Evolutionary conservation across 352 stramenopile species (phyloP).

Genomic region (Globisporangium alternatum): DNA sequence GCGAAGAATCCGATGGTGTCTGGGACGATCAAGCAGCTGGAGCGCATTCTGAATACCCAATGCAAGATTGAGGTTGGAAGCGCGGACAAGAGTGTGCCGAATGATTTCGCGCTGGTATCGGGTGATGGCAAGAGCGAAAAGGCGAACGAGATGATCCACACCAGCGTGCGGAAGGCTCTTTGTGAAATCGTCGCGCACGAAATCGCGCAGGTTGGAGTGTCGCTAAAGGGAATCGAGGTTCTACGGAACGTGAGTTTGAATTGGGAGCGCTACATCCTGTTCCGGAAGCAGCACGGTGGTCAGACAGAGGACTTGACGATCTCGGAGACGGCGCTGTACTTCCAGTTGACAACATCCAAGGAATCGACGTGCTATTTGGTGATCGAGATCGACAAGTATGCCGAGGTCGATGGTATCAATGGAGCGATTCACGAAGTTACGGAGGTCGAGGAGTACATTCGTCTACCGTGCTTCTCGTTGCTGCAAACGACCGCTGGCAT

Average conservation of each 20-base stretch:
- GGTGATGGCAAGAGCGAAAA: slow-evolving; percentile 73
- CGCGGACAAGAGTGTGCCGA: slow-evolving; percentile 36
- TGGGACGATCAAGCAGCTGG: slow-evolving; percentile 52
- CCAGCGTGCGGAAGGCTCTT: slow-evolving; percentile 64
- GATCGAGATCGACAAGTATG: slow-evolving; percentile 84
- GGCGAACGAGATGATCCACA: slow-evolving; percentile 66
- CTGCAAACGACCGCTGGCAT: slow-evolving; percentile 67
- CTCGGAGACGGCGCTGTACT: slow-evolving; percentile 79
- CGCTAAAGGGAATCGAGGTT: slow-evolving; percentile 79
- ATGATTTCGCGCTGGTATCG: slow-evolving; percentile 70
- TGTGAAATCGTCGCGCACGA: slow-evolving; percentile 85
- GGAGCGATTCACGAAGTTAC: slow-evolving; percentile 45
- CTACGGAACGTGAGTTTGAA: slow-evolving; percentile 76
- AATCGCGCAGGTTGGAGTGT: slow-evolving; percentile 68
- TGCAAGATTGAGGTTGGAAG: slow-evolving; percentile 75
- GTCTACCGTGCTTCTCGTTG: slow-evolving; percentile 78
- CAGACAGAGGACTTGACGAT: slow-evolving; percentile 80
- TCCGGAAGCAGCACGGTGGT: slow-evolving; percentile 75
- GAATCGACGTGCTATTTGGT: slow-evolving; percentile 83
- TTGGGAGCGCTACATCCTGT: slow-evolving; percentile 84
- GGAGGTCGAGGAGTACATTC: slow-evolving; percentile 64
- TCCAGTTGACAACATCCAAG: slow-evolving; percentile 81
- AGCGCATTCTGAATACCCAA: slow-evolving; percentile 71
- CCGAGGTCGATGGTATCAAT: slow-evolving; percentile 62
- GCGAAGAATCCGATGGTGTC: slow-evolving; percentile 59